Conservation (phyloP, 768 basidiomycete genomes). For the Serendipita sp. region DNA sequence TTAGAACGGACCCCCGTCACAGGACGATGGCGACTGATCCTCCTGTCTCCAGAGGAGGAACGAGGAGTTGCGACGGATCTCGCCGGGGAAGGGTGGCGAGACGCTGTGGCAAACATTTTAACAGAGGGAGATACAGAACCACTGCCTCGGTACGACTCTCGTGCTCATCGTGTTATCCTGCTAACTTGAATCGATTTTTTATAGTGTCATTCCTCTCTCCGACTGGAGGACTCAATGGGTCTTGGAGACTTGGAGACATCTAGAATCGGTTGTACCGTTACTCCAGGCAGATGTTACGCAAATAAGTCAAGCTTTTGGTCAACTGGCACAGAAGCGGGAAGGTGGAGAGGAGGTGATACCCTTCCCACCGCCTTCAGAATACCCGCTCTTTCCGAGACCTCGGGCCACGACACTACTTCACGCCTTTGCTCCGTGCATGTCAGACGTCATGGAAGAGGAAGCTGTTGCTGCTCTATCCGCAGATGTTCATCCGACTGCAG, state of each 20-base stretch:
- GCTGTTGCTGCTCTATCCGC: slow-evolving; percentile 8
- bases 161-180: background rate
- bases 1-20: slow-evolving; percentile 67
- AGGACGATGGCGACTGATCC: slow-evolving; percentile 80
- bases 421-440: slow-evolving; percentile 14
- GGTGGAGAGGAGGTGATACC: slow-evolving; percentile 25
- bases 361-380: slow-evolving; percentile 64
- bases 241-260: slow-evolving; percentile 50
- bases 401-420: slow-evolving; percentile 57
- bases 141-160: background rate
- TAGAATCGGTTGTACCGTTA: slow-evolving; percentile 60
- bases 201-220: slow-evolving; percentile 43
- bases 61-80: slow-evolving; percentile 73
- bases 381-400: slow-evolving; percentile 72
- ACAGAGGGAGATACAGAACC: slow-evolving; percentile 36
- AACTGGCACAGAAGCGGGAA: slow-evolving; percentile 38
- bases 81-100: slow-evolving; percentile 73
- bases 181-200: slow-evolving; percentile 11
- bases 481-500: slow-evolving; percentile 12
- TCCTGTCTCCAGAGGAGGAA: slow-evolving; percentile 86
- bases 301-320: slow-evolving; percentile 25
- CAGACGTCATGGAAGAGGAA: background rate
- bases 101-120: slow-evolving; percentile 65
- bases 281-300: slow-evolving; percentile 34
- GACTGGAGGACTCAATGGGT: slow-evolving; percentile 95